Conservation (phyloP, 164 flowering plant species). For the Amborella trichopoda region DNA sequence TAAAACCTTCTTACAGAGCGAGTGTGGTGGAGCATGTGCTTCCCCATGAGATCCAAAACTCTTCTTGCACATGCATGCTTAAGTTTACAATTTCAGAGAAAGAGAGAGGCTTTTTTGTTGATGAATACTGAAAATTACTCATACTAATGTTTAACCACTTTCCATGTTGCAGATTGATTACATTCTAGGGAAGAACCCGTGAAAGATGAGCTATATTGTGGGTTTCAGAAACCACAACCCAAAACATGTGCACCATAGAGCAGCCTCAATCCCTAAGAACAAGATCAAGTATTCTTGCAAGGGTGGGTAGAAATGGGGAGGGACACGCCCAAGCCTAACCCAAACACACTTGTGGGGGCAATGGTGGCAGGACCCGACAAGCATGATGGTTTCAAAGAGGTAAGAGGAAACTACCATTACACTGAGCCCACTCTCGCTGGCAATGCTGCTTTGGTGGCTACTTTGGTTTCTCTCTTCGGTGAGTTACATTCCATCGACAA, state of each 20-base stretch:
- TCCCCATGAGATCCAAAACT: too few relatives aligned
- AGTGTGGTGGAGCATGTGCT: too few relatives aligned
- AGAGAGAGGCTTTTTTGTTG: too few relatives aligned
- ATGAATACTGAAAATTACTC: too few relatives aligned
- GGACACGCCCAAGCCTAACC: constrained; percentile 33
- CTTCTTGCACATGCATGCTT: too few relatives aligned
- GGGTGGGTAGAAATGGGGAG: constrained; percentile 38
- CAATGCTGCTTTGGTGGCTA: constrained; percentile 74
- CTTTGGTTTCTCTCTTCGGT: constrained; percentile 32
- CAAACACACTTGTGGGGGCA: constrained; percentile 39
- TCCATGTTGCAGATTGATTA: constrained; percentile 48
- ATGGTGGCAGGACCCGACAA: constrained; percentile 61
- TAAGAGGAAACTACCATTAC: constrained; percentile 22
- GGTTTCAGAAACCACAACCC: constrained; percentile 46
- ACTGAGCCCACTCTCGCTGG: constrained; percentile 56
- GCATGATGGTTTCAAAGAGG: constrained; percentile 35
- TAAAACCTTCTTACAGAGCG: too few relatives aligned
- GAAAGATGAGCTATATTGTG: constrained; percentile 62
- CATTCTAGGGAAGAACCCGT: constrained; percentile 65
- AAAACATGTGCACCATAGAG: constrained; percentile 45
- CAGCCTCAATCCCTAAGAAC: constrained; percentile 51
- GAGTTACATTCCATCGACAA: constrained; percentile 45
- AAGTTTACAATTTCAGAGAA: too few relatives aligned
- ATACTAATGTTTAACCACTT: too few relatives aligned
- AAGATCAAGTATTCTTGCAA: constrained; percentile 23